A percentile compares a stretch with the other conserved stretches of the same genome.
These are phyloP conservation scores for Hibiscus syriacus DNA, from an alignment of 345 rosid species.

Conservation along the genomic window DNA sequence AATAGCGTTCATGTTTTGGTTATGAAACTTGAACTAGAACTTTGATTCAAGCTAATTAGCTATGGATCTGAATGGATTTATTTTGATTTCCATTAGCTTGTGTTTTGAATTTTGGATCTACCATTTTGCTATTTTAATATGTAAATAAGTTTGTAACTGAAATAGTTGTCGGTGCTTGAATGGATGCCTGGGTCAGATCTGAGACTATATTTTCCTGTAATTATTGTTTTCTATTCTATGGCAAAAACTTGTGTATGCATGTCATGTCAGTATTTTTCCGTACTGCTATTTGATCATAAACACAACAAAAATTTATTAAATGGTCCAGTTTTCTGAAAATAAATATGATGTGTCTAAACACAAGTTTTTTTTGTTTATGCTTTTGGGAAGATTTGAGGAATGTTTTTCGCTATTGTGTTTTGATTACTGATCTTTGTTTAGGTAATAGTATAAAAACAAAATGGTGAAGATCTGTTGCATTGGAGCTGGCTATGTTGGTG, in stretches of 20 bases:
- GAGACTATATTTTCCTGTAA: neutral
- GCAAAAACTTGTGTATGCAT: neutral
- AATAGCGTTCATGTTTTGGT: neutral
- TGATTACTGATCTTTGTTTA: neutral
- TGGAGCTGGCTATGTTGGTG: constrained; percentile 97
- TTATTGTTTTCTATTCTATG: neutral
- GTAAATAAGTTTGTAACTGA: neutral
- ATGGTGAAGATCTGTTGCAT: constrained; percentile 98
- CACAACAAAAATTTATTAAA: too few relatives aligned
- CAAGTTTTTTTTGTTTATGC: neutral
- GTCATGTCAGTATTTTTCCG: neutral
- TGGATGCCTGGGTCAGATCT: neutral
- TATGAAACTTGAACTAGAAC: neutral
- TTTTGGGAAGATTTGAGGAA: neutral
- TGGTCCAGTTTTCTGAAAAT: too few relatives aligned
- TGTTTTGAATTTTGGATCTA: neutral
- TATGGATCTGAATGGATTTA: constrained; percentile 3
- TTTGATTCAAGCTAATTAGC: neutral
- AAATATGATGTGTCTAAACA: too few relatives aligned
- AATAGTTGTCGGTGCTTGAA: neutral
- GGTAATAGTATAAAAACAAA: constrained; percentile 17
- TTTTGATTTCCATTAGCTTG: neutral
- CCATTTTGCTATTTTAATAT: neutral
- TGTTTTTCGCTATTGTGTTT: neutral
- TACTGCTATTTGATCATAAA: too few relatives aligned